Evolutionary conservation across 2,329 filamentous ascomycete genomes (phyloP), one percentile per base, ranked within the genome.

Genomic region (Exserohilum turcica): DNA sequence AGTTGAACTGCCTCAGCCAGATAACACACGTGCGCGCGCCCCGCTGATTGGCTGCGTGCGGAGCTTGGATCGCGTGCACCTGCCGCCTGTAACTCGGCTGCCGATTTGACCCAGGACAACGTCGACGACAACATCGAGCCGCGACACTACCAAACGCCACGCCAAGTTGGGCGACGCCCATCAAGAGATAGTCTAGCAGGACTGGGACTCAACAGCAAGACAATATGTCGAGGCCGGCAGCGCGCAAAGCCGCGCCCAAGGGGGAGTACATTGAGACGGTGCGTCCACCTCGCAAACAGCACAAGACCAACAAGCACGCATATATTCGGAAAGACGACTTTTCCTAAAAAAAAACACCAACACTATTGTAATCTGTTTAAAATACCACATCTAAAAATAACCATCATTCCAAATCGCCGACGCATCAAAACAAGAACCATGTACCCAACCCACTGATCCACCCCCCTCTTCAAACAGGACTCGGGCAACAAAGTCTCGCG

Each of bases 401-500:
- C n/a, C n/a, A n/a, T n/a, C n/a, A n/a, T n/a, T n/a, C n/a, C n/a
- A n/a, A n/a, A n/a, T n/a, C n/a, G n/a, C n/a, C n/a, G n/a, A n/a
- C n/a, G n/a, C n/a, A 24, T 24, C 4, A 24, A 24, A 24, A 7
- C 21, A 24, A 24, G 7, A 24, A 7, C 21, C 21, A 24, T 24
- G 21, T 24, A 4, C 21, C 21, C 7, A 24, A 24, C 21, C 4
- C 4, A 24, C 7, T 4, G 7, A 24, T 24, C n/a, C 36, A 39
- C 28, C 15, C 35, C 29, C 32, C 29, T 13, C 15, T 31, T 15
- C 8, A 29, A 19, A 9, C 29, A 96, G 92, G 93, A 97, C 78
- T 96, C 92, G 2, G 94, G 94, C 63, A 99, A 99, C 84, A 97
- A 97, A 79, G 94, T 99, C 68, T 93, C 92, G 33, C 91, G 94